A percentile compares a stretch with the other conserved stretches of the same genome.
phyloP scores from a whole-genome alignment of 73 alveolate species.

The Paramecium biaurelia region DNA sequence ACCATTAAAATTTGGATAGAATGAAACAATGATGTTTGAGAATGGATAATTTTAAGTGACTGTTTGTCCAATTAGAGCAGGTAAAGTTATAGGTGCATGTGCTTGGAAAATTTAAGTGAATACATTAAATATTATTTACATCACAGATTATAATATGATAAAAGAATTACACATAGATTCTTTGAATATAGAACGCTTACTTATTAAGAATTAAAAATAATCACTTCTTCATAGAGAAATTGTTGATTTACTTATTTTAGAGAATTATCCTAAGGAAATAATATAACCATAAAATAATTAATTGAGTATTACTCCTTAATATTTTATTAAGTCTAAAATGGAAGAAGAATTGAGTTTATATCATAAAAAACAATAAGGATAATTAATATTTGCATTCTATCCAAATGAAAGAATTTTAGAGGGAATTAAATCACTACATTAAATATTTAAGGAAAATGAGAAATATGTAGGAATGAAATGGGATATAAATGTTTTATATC shows the following conservation, averaged over 20 bases:
- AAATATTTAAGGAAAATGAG: slow-evolving; percentile 16
- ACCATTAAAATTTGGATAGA: slow-evolving; percentile 18
- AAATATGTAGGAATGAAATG: neutral
- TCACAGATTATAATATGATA: slow-evolving; percentile 31
- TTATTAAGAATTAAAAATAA: neutral
- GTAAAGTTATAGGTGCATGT: slow-evolving; percentile 21
- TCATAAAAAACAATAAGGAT: slow-evolving; percentile 6
- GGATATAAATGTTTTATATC: neutral
- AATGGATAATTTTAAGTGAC: slow-evolving; percentile 14
- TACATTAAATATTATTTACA: slow-evolving; percentile 10
- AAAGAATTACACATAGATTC: slow-evolving; percentile 48
- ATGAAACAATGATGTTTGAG: neutral
- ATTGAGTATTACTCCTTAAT: neutral
- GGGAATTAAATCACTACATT: slow-evolving; percentile 18
- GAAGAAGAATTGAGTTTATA: neutral
- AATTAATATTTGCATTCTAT: slow-evolving; percentile 20
- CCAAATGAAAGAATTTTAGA: slow-evolving; percentile 45
- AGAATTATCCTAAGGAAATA: neutral
- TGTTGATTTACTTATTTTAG: neutral
- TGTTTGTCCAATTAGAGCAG: slow-evolving; percentile 8
- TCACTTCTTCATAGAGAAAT: neutral
- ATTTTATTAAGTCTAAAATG: neutral
- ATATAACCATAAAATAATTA: neutral
- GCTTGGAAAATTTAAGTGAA: slow-evolving; percentile 37
- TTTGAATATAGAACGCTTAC: neutral